Evolutionary conservation across 2,329 filamentous ascomycete genomes (phyloP), one percentile per base, ranked within the genome.

Genomic region (Pseudogymnoascus sp.): DNA sequence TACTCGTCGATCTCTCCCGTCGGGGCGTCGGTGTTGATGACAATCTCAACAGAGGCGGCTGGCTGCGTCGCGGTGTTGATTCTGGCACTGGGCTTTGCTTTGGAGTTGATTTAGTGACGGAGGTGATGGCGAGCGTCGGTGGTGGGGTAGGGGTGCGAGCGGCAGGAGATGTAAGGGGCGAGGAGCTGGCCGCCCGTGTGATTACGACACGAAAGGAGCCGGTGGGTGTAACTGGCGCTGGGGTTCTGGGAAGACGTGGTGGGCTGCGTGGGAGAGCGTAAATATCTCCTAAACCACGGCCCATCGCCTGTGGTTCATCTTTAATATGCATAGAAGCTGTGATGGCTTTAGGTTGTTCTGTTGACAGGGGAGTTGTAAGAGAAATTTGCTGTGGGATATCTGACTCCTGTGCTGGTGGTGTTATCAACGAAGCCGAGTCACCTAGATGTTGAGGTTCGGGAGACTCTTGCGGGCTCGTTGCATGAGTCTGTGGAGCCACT

Each of bases 1-100:
- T 55, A 33, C 48, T 55, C 5, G 48, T 55, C 5, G 48, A 55
- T 55, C 48, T 55, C 27, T 55, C 48, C 33, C 58, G 58, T 27
- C 12, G 5, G 9, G 58, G 8, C 10, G 36, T 37, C 8, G 37
- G n/a, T 13, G 21, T 59, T 15, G 27, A 5, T 6, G 48, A 55
- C 4, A 29, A 33, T 13, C 29, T 18, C 3, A 55, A 1, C 1
- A 55, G n/a, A 18, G 48, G 33, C 5, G n/a, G 1, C 48, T 55
- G 48, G n/a, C 29, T 33, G 9, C 15, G 29, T 2, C 27, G 27
- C 1, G 29, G 48, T 10, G 48, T 55, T 33, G 29, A 55, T 55
- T 55, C 29, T 1, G 1, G 29, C 5, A 3, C 18, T n/a, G 15
- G n/a, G 33, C 15, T 27, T 1, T 5, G 12, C 10, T 40, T 40